Base-by-base conservation (phyloP, 73 alveolate species). In the Paramecium primaurelia region DNA sequence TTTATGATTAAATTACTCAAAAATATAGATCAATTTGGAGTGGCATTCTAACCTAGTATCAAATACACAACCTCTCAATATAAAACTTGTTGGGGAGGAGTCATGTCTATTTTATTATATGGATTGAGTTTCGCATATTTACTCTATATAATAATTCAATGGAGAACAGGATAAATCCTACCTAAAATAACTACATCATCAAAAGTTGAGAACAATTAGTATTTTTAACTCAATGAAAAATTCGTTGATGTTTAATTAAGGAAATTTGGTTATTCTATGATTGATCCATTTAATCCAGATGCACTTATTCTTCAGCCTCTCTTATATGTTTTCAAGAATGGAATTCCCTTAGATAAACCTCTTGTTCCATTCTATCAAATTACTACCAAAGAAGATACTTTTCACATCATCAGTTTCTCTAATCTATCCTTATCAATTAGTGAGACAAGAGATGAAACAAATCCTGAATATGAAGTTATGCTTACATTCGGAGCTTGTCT, bases 101-200 rank as follows among this genome's bases (percentile, higher is more conserved):
- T 73, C n/a, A 73, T 73, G 87, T 73, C 87, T 37, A 47, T 80
- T 12, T 25, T 80, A 80, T 11, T 80, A 1, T 80, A 80, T 80
- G 91, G 91, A 2, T 47, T 80, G 30, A 80, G 91, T 20, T 47
- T 80, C 8, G 75, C 77, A 8, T 80, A 44, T 12, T 45, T 80
- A 26, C 49, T 80, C 14, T 80, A 80, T 28, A 49, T 25, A 26
- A 8, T 80, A 11, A 32, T 45, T 9, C 30, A 32, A 44, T 80
- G 91, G 91, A 26, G 51, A 80, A 80, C 91, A 18, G 58, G 58
- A 4, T 47, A 80, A 80, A 44, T 80, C 25, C 16, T 80, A 25
- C 91, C 91, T 18, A 80, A 80, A 22, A 40, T 80, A 8, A 80
- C 73, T 80, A 36, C 71, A 11, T 25, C 42, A 22, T 34, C 42